Evolutionary conservation across 371 early-diverging fungal species (phyloP), one percentile per base, ranked within the genome.

Genomic region (Rhizomucor miehei): DNA sequence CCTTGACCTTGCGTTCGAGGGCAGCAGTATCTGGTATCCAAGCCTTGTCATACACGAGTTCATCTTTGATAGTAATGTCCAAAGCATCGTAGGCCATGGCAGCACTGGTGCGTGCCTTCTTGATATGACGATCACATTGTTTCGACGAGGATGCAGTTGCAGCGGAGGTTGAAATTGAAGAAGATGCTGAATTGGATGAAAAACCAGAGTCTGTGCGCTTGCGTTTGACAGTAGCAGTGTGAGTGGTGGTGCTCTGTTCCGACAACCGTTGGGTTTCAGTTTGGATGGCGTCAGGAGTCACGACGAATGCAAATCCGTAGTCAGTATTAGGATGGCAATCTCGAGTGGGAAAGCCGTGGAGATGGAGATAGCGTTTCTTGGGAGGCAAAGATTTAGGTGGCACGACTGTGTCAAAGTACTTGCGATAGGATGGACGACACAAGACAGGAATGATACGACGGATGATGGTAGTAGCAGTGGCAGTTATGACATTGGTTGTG

Each of bases 11-110:
- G 17, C 56, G 37, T 41, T 60, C 60, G 46, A 65, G 60, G 17
- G 52, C 60, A 44, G 37, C 44, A n/a, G 39, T 34, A 13, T 21
- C 23, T 19, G 67, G 67, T n/a, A 66, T 52, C 67, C 67, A 66
- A 44, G 19, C 54, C 6, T 54, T 19, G n/a, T 55, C 56, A 59
- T 59, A 59, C 20, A 66, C 51, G 11, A 45, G 36, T 20, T 39
- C 14, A 40, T 66, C 67, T 25, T 40, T 24, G 6, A 59, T 47
- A 14, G 52, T 41, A 37, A 59, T 39, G 24, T 62, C 54, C 39
- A 62, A 50, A 12, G 45, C 46, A 34, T 66, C 67, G 49, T 59
- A 64, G n/a, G 64, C 64, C 13, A 50, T 47, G 14, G 63, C 58
- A 13, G 55, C 56, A 44, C 46, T 49, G 13, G 56, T 58, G 24